A percentile compares a stretch with the other conserved stretches of the same genome.
These are phyloP conservation scores for Magnolia changhungtana DNA, from an alignment of 164 flowering plant genomes.

Conservation along the genomic window DNA sequence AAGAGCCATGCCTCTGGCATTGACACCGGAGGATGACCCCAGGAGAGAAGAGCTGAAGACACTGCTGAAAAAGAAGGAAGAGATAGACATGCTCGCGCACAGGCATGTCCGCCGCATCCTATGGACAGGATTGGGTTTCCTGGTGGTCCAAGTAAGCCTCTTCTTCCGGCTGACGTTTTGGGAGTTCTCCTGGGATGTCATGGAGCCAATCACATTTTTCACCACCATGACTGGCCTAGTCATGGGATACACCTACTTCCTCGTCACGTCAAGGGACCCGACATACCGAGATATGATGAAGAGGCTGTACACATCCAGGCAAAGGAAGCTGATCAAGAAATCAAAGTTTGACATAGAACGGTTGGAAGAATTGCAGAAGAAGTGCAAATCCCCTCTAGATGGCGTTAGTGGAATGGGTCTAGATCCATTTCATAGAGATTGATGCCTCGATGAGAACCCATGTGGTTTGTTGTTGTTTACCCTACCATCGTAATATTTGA, in stretches of 20 bases:
- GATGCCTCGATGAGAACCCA: not conserved
- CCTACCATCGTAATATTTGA: not conserved
- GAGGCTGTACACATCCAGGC: slow-evolving; percentile 70
- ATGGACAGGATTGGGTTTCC: slow-evolving; percentile 65
- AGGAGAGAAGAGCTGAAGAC: slow-evolving; percentile 54
- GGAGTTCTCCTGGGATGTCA: slow-evolving; percentile 98
- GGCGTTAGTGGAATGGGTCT: not conserved
- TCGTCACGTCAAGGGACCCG: slow-evolving; percentile 79
- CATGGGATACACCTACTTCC: slow-evolving; percentile 77
- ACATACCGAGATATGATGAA: slow-evolving; percentile 80
- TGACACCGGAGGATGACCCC: slow-evolving; percentile 70
- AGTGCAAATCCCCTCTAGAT: slow-evolving; percentile 48
- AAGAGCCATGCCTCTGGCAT: slow-evolving; percentile 72
- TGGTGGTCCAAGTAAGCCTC: slow-evolving; percentile 60
- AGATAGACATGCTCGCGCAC: slow-evolving; percentile 70
- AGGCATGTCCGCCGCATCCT: slow-evolving; percentile 71
- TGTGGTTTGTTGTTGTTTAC: not conserved
- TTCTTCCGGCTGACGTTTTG: slow-evolving; percentile 89
- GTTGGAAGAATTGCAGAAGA: slow-evolving; percentile 57
- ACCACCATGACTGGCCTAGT: slow-evolving; percentile 56
- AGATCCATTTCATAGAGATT: not conserved
- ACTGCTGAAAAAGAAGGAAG: slow-evolving; percentile 65
- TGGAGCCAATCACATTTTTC: slow-evolving; percentile 91
- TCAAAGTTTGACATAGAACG: slow-evolving; percentile 53
- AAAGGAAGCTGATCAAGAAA: slow-evolving; percentile 62